These are phyloP conservation scores for Castanea sativa DNA, from an alignment of 306 rosid genomes.

Conservation along the genomic window DNA sequence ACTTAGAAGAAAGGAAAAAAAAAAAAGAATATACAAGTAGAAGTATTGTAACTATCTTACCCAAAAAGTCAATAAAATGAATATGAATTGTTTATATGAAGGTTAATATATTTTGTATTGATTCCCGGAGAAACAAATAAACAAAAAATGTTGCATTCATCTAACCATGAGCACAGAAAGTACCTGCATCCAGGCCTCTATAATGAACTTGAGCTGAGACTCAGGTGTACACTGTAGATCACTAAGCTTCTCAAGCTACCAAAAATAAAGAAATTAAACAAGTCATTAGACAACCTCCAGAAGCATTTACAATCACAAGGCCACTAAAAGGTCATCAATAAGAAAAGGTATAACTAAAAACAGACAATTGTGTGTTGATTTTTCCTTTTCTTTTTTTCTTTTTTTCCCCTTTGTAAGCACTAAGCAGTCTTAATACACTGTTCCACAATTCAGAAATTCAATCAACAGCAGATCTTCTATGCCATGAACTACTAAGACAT, in stretches of 20 bases:
- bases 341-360: not conserved
- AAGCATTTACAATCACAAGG: conserved; percentile 13
- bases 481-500: not conserved
- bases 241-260: conserved; percentile 88
- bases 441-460: not conserved
- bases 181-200: conserved; percentile 98
- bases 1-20: not conserved
- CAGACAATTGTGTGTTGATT: not conserved
- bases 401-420: not conserved
- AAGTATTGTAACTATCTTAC: not conserved
- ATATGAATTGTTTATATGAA: no score
- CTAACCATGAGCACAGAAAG: conserved; percentile 10
- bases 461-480: not conserved
- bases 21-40: no score
- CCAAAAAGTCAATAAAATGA: not conserved
- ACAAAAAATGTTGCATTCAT: not conserved
- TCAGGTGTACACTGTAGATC: conserved; percentile 92
- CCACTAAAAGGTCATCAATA: not conserved
- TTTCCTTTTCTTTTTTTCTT: no score
- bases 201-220: conserved; percentile 92
- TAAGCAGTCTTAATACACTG: not conserved
- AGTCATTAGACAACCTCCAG: not conserved
- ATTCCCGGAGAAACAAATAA: not conserved
- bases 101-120: not conserved
- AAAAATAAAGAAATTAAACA: conserved; percentile 5